Evolutionary conservation across 1,284 basidiomycete genomes (phyloP), one percentile per base, ranked within the genome.

Genomic region (Trametes polyzona): DNA sequence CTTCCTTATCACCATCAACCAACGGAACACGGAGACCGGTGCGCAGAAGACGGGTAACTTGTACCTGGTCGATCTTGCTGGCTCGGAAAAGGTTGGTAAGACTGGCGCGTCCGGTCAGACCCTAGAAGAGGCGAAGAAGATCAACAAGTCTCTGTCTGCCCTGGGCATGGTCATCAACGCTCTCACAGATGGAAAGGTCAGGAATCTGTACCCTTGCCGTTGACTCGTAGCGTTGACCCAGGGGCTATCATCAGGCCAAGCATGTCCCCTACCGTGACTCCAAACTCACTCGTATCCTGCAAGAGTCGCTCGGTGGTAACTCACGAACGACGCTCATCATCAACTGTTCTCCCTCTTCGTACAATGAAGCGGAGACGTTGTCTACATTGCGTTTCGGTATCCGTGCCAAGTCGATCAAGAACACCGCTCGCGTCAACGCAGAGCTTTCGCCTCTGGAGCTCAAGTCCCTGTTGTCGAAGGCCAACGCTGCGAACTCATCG

Each of bases 111-210:
- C 96, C 11, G 97, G 97, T 2, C 97, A 99, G 74, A 99, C 97
- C 30, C 79, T 99, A 12, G 97, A 99, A 74, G 97, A 99, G 74
- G 97, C 97, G 12, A 99, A 99, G 84, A 99, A 99, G 83, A 99
- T 99, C 78, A 99, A 99, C 81, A 99, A 99, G 78, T 95, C 92
- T 56, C 78, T 99, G 39, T 98, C 95, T 19, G 96, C 97, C 11
- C 84, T 99, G 60, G 97, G 97, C 46, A 99, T 99, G 96, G 97
- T 99, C 71, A 99, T 99, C 74, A 99, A 99, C 69, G 93, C 96
- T 3, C 79, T 99, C 59, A 99, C 97, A 2, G 97, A 99, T 70
- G 84, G 90, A 60, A 98, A 98, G 84, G 95, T 91, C 63, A 47
- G 82, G 44, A 49, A 12, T n/a, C 30, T 42, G 40, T 49, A 35